Conservation (phyloP, 495 filamentous ascomycete species). For the Penicillium goetzii region DNA sequence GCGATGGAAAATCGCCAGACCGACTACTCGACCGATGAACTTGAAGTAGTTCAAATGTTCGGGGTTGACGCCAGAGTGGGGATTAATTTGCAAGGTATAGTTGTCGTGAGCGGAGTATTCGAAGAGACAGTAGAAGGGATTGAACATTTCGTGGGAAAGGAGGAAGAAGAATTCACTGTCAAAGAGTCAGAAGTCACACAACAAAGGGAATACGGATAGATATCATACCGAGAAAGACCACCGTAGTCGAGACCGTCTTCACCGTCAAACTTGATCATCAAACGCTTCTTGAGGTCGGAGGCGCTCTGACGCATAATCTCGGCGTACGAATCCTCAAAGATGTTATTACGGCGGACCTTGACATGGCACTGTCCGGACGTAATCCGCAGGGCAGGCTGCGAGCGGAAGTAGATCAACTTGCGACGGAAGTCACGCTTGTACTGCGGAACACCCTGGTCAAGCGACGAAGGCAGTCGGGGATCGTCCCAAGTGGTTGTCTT, state of each 20-base stretch:
- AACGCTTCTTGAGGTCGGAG: conserved; percentile 93
- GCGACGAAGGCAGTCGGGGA: conserved; percentile 88
- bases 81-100: conserved; percentile 99
- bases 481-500: conserved; percentile 99
- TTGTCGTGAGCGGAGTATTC: conserved; percentile 99
- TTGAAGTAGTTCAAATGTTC: conserved; percentile 99
- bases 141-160: conserved; percentile 99
- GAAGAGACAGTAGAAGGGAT: conserved; percentile 99
- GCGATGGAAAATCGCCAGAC: conserved; percentile 96
- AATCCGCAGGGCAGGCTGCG: conserved; percentile 93
- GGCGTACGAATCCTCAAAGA: conserved; percentile 98
- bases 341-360: conserved; percentile 93
- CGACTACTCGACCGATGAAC: conserved; percentile 98
- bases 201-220: neutral
- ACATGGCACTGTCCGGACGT: conserved; percentile 96
- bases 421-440: conserved; percentile 99
- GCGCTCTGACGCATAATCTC: conserved; percentile 97
- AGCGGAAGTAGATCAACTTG: conserved; percentile 99
- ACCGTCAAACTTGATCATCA: conserved; percentile 99
- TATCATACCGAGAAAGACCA: conserved; percentile 78
- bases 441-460: conserved; percentile 98
- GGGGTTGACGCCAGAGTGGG: conserved; percentile 98
- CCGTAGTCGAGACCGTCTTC: conserved; percentile 98
- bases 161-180: conserved; percentile 98
- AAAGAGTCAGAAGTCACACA: conserved; percentile 30